Evolutionary conservation across 78 protist species (phyloP).

Genomic region (Dictyostelium firmibasis): DNA sequence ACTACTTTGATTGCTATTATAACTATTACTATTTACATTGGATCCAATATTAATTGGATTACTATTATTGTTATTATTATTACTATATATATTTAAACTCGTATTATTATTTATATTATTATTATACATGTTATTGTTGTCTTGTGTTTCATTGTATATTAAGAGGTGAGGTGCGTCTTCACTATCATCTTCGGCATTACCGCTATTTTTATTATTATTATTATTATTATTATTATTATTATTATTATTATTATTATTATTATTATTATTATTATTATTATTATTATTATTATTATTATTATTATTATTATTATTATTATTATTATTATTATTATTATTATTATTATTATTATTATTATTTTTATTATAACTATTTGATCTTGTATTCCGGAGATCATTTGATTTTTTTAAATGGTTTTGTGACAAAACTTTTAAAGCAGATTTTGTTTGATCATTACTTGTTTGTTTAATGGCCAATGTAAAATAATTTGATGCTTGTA

Average conservation of each 20-base stretch:
- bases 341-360: neutral
- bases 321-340: neutral
- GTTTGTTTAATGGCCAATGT: constrained; percentile 54
- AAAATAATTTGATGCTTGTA: constrained; percentile 48
- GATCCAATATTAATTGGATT: neutral
- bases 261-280: no score
- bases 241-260: neutral
- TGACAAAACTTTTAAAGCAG: constrained; percentile 38
- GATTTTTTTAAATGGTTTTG: constrained; percentile 44
- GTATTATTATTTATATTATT: neutral
- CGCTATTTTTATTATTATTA: neutral
- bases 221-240: neutral
- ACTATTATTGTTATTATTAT: neutral
- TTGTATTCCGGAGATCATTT: constrained; percentile 2
- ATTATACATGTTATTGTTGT: no score
- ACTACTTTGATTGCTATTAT: neutral
- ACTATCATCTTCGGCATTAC: neutral
- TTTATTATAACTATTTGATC: neutral
- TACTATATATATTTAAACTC: neutral
- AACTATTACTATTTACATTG: neutral
- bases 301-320: neutral
- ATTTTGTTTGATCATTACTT: constrained; percentile 35
- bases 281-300: no score
- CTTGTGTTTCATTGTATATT: neutral
- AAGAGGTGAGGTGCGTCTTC: neutral